Conservation (phyloP, 2,329 filamentous ascomycete genomes). For the Pestalotiopsis sp. region DNA sequence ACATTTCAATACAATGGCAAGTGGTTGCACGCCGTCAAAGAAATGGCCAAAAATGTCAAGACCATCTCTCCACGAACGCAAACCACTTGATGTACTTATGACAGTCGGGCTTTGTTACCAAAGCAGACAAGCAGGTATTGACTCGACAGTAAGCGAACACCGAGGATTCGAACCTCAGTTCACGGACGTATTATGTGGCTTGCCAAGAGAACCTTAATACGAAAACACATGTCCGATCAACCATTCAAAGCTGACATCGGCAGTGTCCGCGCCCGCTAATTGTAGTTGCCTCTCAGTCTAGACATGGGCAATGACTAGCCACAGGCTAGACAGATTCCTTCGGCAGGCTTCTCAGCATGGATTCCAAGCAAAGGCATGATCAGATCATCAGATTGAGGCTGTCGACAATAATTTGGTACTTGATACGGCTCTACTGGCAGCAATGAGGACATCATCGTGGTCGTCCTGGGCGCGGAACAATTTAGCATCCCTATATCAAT, state of each 20-base stretch:
- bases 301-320: neutral
- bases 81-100: neutral
- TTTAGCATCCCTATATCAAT: neutral
- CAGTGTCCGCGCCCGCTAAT: neutral
- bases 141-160: neutral
- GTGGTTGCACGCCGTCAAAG: neutral
- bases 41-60: neutral
- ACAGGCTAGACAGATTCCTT: neutral
- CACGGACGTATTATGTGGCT: neutral
- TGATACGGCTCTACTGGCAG: neutral
- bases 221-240: neutral
- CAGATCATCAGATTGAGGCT: neutral
- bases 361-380: neutral
- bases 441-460: neutral
- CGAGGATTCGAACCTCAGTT: neutral
- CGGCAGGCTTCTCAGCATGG: neutral
- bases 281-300: neutral
- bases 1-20: neutral
- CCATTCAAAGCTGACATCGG: neutral
- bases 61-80: neutral
- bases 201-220: slow-evolving; percentile 7
- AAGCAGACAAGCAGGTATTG: neutral
- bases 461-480: neutral
- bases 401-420: neutral
- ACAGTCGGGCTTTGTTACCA: neutral